Percentiles rank a stretch among this genome's conserved stretches.
Evolutionary conservation across 345 rosid genomes (phyloP).

Genomic region (Eucalyptus victrix): DNA sequence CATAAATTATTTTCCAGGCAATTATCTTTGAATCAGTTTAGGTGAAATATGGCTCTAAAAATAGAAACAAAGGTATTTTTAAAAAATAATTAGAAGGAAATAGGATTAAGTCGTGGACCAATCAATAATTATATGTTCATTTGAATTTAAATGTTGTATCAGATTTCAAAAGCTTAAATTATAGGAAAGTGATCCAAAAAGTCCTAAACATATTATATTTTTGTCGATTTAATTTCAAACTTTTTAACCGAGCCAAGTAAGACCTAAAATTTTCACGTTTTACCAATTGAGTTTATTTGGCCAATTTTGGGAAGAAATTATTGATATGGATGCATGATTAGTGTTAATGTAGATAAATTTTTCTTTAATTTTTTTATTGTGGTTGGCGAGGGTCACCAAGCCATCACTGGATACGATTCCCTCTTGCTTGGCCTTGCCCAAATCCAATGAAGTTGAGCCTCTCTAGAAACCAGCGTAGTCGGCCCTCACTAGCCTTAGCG

Average conservation of each 20-base stretch:
- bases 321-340: fast-evolving
- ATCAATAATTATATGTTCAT: neutral
- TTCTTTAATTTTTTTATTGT: no score
- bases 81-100: neutral
- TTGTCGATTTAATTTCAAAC: fast-evolving
- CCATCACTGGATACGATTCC: fast-evolving
- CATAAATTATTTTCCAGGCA: neutral
- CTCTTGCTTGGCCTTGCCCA: neutral
- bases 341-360: no score
- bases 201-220: no score
- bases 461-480: fast-evolving
- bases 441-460: neutral
- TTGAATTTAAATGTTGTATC: neutral
- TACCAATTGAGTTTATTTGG: neutral
- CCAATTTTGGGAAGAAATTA: neutral
- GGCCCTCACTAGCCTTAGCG: neutral
- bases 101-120: fast-evolving
- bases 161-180: neutral
- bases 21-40: neutral
- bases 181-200: neutral
- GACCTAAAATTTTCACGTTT: neutral
- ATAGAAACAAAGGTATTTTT: neutral
- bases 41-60: neutral
- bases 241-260: no score
- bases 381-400: fast-evolving